Conservation (phyloP, 2,329 filamentous ascomycete species). For the Colletotrichum siamense region DNA sequence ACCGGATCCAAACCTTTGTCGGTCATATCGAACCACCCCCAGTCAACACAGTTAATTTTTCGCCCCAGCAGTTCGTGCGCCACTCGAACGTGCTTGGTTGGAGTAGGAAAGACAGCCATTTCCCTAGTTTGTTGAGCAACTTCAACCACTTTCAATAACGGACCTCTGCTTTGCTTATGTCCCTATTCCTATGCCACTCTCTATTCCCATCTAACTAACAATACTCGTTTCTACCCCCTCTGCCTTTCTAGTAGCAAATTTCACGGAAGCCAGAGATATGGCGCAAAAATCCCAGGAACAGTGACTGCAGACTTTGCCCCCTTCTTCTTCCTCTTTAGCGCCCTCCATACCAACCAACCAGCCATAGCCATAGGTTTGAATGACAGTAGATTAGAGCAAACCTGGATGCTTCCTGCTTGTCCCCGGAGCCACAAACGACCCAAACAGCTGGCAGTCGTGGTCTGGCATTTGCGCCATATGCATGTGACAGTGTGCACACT, state of each 20-base stretch:
- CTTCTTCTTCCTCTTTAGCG: background rate
- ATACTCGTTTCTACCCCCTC: background rate
- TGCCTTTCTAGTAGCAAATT: background rate
- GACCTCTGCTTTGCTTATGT: background rate
- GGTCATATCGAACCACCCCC: background rate
- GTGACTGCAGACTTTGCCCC: background rate
- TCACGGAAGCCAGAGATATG: background rate
- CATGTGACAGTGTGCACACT: background rate
- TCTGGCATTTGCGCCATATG: background rate
- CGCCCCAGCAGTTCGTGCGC: background rate
- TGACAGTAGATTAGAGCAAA: background rate
- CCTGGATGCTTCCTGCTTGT: background rate
- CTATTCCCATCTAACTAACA: background rate
- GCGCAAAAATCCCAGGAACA: background rate
- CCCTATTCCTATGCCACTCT: background rate
- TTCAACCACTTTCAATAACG: background rate
- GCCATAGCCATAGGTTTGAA: background rate
- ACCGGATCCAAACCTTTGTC: background rate
- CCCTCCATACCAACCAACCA: background rate
- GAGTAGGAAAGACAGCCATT: background rate
- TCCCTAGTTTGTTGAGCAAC: background rate
- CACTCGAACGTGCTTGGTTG: background rate
- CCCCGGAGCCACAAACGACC: too few species aligned
- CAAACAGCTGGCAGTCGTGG: background rate
- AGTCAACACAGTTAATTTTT: background rate